Conservation (phyloP, 805 yeast species). For the Yamadazyma tumulicola region DNA sequence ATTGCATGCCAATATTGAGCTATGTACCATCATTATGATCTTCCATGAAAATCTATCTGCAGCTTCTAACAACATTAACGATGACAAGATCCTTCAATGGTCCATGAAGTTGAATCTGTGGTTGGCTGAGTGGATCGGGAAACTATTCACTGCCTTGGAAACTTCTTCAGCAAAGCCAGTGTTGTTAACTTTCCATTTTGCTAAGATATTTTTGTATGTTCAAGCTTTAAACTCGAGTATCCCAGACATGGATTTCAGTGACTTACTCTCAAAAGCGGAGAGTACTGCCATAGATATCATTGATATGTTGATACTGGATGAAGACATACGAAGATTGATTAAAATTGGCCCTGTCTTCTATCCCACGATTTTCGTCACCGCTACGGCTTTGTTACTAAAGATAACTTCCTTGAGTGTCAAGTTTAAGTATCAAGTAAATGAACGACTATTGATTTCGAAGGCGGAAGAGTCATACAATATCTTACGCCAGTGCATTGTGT, state of each 20-base stretch:
- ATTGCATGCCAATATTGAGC: constrained; percentile 4
- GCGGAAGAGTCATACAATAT: background rate
- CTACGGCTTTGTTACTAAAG: constrained; percentile 2
- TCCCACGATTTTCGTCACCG: constrained; percentile 4
- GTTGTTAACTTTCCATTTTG: constrained; percentile 3
- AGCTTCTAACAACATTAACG: background rate
- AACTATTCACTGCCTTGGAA: constrained; percentile 2
- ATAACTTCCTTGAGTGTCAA: background rate
- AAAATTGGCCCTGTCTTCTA: constrained; percentile 3
- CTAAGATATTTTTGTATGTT: constrained; percentile 1
- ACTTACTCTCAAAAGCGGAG: background rate
- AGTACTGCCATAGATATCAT: constrained; percentile 1
- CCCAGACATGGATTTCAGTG: background rate
- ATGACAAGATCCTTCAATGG: background rate
- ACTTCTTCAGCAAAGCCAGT: constrained; percentile 2
- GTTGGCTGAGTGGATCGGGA: constrained; percentile 6
- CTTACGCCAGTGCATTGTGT: background rate
- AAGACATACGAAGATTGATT: constrained; percentile 1
- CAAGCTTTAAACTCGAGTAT: constrained; percentile 1
- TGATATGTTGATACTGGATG: constrained; percentile 1
- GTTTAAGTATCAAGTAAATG: constrained; percentile 1
- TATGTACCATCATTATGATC: constrained; percentile 5
- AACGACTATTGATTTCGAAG: background rate
- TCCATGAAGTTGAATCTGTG: constrained; percentile 1
- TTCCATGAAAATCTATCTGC: constrained; percentile 1